Percentiles rank a stretch among this genome's conserved stretches.
These are phyloP conservation scores for Fraxinus angustifolia DNA, from an alignment of 305 asterid species.

Conservation along the genomic window DNA sequence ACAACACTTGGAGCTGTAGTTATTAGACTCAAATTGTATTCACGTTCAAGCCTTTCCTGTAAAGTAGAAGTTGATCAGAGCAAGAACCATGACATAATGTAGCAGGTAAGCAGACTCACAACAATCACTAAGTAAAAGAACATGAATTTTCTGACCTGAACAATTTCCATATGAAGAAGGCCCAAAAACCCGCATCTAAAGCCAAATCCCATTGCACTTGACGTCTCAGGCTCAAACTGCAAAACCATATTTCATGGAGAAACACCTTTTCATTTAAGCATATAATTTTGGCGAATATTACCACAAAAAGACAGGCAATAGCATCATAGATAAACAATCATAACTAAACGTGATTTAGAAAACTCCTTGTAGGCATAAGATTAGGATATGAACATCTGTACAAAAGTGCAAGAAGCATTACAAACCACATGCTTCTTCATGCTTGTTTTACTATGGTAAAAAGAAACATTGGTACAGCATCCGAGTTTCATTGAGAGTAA, in stretches of 20 bases:
- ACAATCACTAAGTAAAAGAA: conserved; percentile 21
- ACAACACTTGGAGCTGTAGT: conserved; percentile 99
- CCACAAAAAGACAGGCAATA: conserved; percentile 2
- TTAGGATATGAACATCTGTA: neutral
- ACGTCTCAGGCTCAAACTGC: conserved; percentile 97
- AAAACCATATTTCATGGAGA: conserved; percentile 23
- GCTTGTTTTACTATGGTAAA: neutral
- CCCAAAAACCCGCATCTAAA: conserved; percentile 99
- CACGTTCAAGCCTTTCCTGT: conserved; percentile 99
- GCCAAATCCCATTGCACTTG: conserved; percentile 99
- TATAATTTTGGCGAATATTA: conserved; percentile 2
- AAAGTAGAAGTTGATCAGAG: conserved; percentile 31
- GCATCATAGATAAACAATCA: conserved; percentile 3
- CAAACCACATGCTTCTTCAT: conserved; percentile 3
- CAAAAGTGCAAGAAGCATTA: conserved; percentile 9
- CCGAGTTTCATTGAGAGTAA: neutral
- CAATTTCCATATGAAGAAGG: conserved; percentile 99
- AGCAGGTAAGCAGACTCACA: conserved; percentile 20
- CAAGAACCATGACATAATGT: neutral
- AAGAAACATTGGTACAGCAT: neutral
- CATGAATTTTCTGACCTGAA: conserved; percentile 58
- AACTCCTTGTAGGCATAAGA: neutral
- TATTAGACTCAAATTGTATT: conserved; percentile 84
- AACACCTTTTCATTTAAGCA: neutral
- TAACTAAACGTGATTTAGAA: neutral